Evolutionary conservation across 805 yeast species (phyloP).

Genomic region (Yamadazyma olivae): DNA sequence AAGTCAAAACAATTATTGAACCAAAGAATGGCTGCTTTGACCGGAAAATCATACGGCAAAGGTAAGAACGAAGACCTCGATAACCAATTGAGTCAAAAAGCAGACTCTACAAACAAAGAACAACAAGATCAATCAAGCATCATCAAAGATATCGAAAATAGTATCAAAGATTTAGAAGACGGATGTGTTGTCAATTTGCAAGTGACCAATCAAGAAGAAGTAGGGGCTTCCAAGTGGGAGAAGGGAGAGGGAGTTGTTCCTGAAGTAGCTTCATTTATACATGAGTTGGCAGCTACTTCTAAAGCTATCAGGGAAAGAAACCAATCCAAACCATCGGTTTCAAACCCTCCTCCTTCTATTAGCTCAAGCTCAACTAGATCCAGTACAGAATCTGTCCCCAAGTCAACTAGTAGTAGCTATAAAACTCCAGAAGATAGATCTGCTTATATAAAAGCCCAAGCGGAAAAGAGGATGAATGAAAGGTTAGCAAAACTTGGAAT

Average conservation of each 20-base stretch:
- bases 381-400: slow-evolving; percentile 4
- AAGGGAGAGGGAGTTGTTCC: slow-evolving; percentile 72
- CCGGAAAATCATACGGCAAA: slow-evolving; percentile 57
- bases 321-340: slow-evolving; percentile 6
- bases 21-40: slow-evolving; percentile 89
- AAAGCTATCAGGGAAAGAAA: slow-evolving; percentile 5
- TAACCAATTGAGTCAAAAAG: slow-evolving; percentile 48
- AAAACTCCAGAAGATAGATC: slow-evolving; percentile 66
- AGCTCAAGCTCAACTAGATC: slow-evolving; percentile 9
- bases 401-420: slow-evolving; percentile 14
- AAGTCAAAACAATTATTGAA: slow-evolving; percentile 73
- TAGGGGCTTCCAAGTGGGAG: slow-evolving; percentile 73
- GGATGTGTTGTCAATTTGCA: slow-evolving; percentile 44
- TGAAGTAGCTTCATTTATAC: slow-evolving; percentile 60
- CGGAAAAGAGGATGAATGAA: slow-evolving; percentile 75
- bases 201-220: slow-evolving; percentile 38
- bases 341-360: slow-evolving; percentile 8
- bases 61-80: slow-evolving; percentile 52
- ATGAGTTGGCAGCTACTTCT: slow-evolving; percentile 34
- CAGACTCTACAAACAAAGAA: slow-evolving; percentile 50
- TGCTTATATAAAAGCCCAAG: slow-evolving; percentile 77
- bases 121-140: slow-evolving; percentile 54
- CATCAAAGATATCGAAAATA: slow-evolving; percentile 67
- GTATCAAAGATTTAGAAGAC: slow-evolving; percentile 62
- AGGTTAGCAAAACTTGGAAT: slow-evolving; percentile 80